Base-by-base conservation (phyloP, 2,329 filamentous ascomycete genomes). In the Herpomyces periplanetae region DNA sequence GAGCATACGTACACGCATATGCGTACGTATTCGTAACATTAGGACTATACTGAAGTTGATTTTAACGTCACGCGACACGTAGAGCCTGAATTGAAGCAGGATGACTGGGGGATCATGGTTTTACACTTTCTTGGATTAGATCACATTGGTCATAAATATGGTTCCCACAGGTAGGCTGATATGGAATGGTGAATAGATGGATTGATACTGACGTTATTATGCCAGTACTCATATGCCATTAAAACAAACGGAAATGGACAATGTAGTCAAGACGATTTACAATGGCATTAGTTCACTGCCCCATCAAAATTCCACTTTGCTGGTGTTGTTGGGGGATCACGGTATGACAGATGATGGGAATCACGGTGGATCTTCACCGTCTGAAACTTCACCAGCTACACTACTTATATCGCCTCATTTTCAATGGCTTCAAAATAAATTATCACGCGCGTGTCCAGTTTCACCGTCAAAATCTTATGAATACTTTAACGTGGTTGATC, bases 301-400 rank as follows among this genome's bases (percentile, higher is more conserved):
- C 1, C 14, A 15, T n/a, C 7, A 88, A 1, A 34, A 52, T 13
- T 63, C 64, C 3, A 71, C 75, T 0, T 42, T 96, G 2, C 49
- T 96, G 17, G 58, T 96, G 3, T 41, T 96, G 4, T 69, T 62
- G 22, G 80, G 80, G 21, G 84, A 96, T 30, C 80, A 96, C 34
- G 80, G 80, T n/a, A 96, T 96, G 80, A 96, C 91, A 29, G 75
- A 91, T 29, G 80, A 68, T 9, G 80, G 80, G 2, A 91, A 91
- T 28, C 80, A 96, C 34, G 80, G 80, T 12, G 80, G 75, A 15
- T 88, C 75, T 5, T 73, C 73, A 0, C 54, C 69, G 2, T 75
- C 80, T 16, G 80, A 96, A 42, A 91, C 80, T 2, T 88, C 75
- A 1, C 63, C 80, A 0, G 80, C 80, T 8, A 42, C 96, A 5